Conservation (phyloP, 768 basidiomycete species). For the Glaciozyma antarctica region DNA sequence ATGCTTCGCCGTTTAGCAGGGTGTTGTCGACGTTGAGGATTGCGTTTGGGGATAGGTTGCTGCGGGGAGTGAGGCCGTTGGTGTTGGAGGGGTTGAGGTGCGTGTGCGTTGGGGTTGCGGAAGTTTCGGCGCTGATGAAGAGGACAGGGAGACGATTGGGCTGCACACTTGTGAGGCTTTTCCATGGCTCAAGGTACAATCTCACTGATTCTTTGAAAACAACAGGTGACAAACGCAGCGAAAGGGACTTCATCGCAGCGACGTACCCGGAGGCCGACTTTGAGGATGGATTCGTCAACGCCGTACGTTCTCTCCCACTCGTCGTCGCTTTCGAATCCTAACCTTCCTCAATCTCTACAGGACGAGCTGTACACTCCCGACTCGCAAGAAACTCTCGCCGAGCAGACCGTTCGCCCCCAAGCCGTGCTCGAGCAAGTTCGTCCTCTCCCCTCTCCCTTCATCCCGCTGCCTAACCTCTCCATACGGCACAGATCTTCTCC, state of each 20-base stretch:
- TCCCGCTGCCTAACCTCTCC: no score
- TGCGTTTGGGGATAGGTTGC: conserved; percentile 30
- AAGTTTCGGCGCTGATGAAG: not conserved
- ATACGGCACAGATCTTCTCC: conserved; percentile 27
- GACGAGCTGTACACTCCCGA: conserved; percentile 34
- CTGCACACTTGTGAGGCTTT: conserved; percentile 29
- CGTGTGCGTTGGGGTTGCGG: not conserved
- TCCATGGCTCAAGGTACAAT: no score
- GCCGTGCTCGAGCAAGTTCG: conserved; percentile 22
- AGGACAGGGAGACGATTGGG: conserved; percentile 31
- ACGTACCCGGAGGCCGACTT: conserved; percentile 30
- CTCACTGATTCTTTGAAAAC: not conserved
- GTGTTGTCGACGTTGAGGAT: conserved; percentile 30
- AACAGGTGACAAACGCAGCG: conserved; percentile 32
- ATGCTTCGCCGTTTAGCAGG: conserved; percentile 34
- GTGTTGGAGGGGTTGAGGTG: conserved; percentile 32
- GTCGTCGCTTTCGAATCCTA: no score
- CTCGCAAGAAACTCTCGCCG: conserved; percentile 23
- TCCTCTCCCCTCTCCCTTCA: not conserved
- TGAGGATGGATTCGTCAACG: conserved; percentile 31
- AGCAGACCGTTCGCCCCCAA: conserved; percentile 29
- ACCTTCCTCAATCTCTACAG: not conserved
- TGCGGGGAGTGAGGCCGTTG: conserved; percentile 10
- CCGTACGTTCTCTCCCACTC: no score
- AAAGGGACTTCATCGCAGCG: conserved; percentile 20